Base-by-base conservation (phyloP, 2,329 filamentous ascomycete species). In the Calonectria pteridis region DNA sequence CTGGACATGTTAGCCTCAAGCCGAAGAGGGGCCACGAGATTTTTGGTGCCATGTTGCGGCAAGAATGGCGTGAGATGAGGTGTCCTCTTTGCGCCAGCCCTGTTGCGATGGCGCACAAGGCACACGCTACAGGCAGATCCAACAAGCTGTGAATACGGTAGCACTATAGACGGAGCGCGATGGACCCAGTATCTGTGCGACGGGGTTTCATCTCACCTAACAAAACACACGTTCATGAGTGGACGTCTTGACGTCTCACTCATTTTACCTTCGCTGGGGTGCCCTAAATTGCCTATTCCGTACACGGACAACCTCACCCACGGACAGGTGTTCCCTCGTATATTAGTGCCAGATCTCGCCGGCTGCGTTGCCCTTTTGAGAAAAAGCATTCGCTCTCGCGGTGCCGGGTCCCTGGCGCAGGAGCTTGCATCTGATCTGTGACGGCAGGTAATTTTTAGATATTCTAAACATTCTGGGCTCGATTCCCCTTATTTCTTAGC, bases 51-150 rank as follows among this genome's bases (percentile, higher is more conserved):
- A 26, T 49, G 58, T 58, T 50, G 62, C 67, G 65, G 69, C 65
- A 71, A 58, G 67, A 63, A 63, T 77, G 74, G 59, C 69, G 70
- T 71, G 71, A 71, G 51, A 33, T 74, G 49, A 58, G 68, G 53
- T 63, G 74, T 69, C 58, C 33, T 40, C 51, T 55, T 16, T 67
- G 65, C 35, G 75, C 33, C 69, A 73, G 68, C 50, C 37, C 69
- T 64, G 58, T 53, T 58, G 33, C 13, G 55, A 29, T 29, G 46
- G 49, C 28, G 26, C 37, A 49, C 58, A 62, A 62, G 33, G 53
- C 69, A 55, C 46, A 73, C 67, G 67, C 69, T 49, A 43, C 69
- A 59, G 51, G 68, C 66, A 71, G 31, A 76, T 75, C 72, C 71
- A 74, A 63, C 71, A 73, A 73, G 62, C 67, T 68, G 51, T 55